Base-by-base conservation (phyloP, 768 basidiomycete species). In the Leccinum pellstonianum region DNA sequence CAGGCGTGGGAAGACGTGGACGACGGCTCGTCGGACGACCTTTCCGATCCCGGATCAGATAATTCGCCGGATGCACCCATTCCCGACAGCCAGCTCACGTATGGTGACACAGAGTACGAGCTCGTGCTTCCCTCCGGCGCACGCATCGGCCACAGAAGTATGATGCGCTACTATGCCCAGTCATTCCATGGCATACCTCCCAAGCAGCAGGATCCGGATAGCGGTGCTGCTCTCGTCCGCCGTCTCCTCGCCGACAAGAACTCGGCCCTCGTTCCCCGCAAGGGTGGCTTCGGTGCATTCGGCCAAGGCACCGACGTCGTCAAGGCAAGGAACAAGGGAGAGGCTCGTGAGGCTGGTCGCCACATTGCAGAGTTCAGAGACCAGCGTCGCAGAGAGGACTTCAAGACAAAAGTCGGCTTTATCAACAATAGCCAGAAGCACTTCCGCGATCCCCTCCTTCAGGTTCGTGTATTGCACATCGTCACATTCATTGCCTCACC, bases 41-140 rank as follows among this genome's bases (percentile, higher is more conserved):
- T 27, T n/a, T 41, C 57, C 4, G 78, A 41, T n/a, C 4, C 58
- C n/a, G 71, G 68, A 2, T 64, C 68, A 15, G 70, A 72, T 27
- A 76, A 77, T 23, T 61, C 73, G 77, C n/a, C n/a, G 33, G 33
- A 33, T 33, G n/a, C 41, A 1, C 48, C 74, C 31, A 68, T 82
- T 5, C 78, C 80, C 0, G 82, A 81, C 12, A 78, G 74, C 64
- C 80, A 85, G 55, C 77, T 95, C 60, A 82, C 86, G 0, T 90
- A 89, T 64, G 92, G 92, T 23, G 91, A 93, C 69, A 85, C 90
- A 3, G 77, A 83, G 37, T 87, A 88, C 69, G 95, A 98, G 65
- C 90, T 99, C 21, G 89, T 96, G 5, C 83, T 99, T 6, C 94
- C 97, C 2, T 95, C 94, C 0, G 97, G 97, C 48, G 85, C 87